These are phyloP conservation scores for Alternaria brassicicola DNA, from an alignment of 2,329 filamentous ascomycete species.

Conservation along the genomic window DNA sequence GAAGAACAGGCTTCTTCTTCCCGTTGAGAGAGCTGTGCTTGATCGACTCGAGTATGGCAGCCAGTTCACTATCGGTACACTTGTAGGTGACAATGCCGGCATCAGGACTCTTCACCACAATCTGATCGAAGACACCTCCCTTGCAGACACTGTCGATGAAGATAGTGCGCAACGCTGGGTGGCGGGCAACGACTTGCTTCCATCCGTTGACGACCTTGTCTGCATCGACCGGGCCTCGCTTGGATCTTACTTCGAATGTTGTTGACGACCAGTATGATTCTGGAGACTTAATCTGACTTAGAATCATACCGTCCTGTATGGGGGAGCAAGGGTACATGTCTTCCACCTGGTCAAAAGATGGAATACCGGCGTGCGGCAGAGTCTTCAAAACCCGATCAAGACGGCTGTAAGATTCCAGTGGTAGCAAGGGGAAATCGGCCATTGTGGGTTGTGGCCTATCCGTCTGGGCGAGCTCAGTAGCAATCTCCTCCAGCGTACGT, in stretches of 20 bases:
- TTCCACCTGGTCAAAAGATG: conserved; percentile 33
- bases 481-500: conserved; percentile 38
- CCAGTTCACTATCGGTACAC: conserved; percentile 34
- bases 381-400: conserved; percentile 39
- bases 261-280: conserved; percentile 41
- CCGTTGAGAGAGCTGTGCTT: conserved; percentile 36
- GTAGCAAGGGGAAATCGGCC: conserved; percentile 41
- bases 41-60: conserved; percentile 30
- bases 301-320: conserved; percentile 44
- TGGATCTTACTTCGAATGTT: conserved; percentile 36
- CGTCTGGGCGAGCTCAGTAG: conserved; percentile 29
- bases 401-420: conserved; percentile 40
- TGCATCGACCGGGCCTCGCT: conserved; percentile 29
- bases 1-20: conserved; percentile 38
- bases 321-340: conserved; percentile 44
- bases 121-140: conserved; percentile 46
- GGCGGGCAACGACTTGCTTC: conserved; percentile 41
- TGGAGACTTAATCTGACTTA: conserved; percentile 42
- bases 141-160: conserved; percentile 45
- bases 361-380: conserved; percentile 29
- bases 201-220: conserved; percentile 33
- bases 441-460: conserved; percentile 38
- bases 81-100: conserved; percentile 29
- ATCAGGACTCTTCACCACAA: conserved; percentile 38
- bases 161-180: conserved; percentile 42